phyloP scores from a whole-genome alignment of 495 filamentous ascomycete genomes.

The Tirmania nivea region DNA sequence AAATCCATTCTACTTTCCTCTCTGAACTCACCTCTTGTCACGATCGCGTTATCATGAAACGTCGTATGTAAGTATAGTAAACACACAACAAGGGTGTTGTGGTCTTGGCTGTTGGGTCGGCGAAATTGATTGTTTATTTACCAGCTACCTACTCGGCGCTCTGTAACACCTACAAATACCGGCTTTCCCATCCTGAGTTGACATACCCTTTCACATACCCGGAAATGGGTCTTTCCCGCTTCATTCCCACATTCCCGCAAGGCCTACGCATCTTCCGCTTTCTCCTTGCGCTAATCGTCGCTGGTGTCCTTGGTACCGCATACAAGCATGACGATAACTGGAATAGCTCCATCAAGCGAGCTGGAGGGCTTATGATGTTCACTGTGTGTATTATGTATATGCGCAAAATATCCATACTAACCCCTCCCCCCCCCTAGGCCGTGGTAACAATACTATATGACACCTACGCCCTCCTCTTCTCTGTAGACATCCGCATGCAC shows the following conservation, averaged over 20 bases:
- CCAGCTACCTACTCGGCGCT: no score
- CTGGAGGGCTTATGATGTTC: neutral
- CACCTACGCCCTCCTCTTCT: neutral
- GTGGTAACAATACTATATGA: neutral
- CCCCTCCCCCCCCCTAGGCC: neutral
- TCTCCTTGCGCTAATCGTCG: conserved; percentile 32
- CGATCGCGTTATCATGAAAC: no score
- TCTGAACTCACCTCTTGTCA: no score
- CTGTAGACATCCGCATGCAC: neutral
- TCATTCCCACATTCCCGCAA: neutral
- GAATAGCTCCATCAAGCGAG: conserved; percentile 2
- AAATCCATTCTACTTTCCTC: no score
- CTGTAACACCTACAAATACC: no score
- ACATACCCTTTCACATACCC: no score
- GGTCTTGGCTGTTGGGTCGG: no score
- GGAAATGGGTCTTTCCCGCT: no score
- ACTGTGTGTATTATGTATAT: neutral
- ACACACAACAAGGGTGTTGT: no score
- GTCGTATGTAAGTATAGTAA: no score
- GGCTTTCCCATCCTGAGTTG: no score
- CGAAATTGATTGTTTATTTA: no score
- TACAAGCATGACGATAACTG: neutral
- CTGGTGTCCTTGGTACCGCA: conserved; percentile 12
- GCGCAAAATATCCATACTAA: neutral
- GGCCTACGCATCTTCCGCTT: conserved; percentile 16